Percentiles rank a stretch among this genome's conserved stretches.
These are phyloP conservation scores for Ailanthus altissimus DNA, from an alignment of 345 rosid genomes.

Conservation along the genomic window DNA sequence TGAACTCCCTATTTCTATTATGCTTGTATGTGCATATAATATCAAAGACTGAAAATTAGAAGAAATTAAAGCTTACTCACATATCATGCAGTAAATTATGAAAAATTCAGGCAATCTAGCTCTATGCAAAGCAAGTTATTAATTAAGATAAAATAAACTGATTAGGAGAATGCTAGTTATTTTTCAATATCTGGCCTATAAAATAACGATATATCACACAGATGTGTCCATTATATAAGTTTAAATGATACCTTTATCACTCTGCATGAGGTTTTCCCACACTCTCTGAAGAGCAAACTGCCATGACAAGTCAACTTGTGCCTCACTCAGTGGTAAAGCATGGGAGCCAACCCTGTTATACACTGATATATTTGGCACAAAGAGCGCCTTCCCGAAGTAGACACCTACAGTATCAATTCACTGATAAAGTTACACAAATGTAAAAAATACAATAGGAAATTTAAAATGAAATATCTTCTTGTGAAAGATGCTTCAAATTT, in stretches of 20 bases:
- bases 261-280: conserved; percentile 71
- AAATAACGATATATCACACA: neutral
- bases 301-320: conserved; percentile 70
- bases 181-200: neutral
- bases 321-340: conserved; percentile 43
- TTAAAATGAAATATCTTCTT: neutral
- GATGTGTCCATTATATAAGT: neutral
- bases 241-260: conserved; percentile 50
- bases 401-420: conserved; percentile 53
- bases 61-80: neutral
- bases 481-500: neutral
- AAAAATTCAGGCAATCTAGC: neutral
- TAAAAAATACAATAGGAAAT: conserved; percentile 4
- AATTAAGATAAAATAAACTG: neutral
- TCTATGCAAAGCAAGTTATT: neutral
- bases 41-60: neutral
- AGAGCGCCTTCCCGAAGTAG: conserved; percentile 79
- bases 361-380: conserved; percentile 80
- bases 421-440: neutral
- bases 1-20: conserved; percentile 5
- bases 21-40: neutral
- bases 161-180: neutral
- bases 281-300: conserved; percentile 72
- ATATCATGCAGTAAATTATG: neutral
- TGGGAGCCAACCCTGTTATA: conserved; percentile 82